Percentiles rank a stretch among this genome's conserved stretches.
Evolutionary conservation across 2,329 filamentous ascomycete species (phyloP).

Genomic region (Podosphaera xanthii): DNA sequence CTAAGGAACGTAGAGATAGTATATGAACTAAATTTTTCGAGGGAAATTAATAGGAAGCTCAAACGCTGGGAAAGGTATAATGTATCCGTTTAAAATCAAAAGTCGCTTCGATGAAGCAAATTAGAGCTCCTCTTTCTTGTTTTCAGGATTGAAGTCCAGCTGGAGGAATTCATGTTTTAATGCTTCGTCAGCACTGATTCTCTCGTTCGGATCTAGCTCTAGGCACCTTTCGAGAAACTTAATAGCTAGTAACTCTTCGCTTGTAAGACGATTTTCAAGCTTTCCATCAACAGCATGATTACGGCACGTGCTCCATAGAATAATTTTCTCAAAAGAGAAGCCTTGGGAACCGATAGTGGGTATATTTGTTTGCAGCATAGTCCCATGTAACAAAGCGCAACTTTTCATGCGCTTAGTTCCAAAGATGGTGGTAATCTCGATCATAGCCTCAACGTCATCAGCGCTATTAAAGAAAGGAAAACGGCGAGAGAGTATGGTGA

Average conservation of each 20-base stretch:
- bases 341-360: conserved; percentile 72
- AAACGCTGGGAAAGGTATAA: background rate
- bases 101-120: background rate
- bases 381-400: conserved; percentile 65
- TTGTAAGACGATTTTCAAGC: conserved; percentile 26
- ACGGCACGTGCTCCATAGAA: conserved; percentile 80
- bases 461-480: conserved; percentile 98
- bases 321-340: conserved; percentile 77
- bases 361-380: conserved; percentile 79
- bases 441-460: conserved; percentile 94
- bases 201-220: conserved; percentile 49
- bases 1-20: background rate
- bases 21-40: background rate
- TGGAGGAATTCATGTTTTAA: conserved; percentile 46
- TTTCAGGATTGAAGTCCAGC: background rate
- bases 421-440: conserved; percentile 92
- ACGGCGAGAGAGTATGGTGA: conserved; percentile 78
- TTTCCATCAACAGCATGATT: conserved; percentile 33
- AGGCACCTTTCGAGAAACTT: conserved; percentile 50
- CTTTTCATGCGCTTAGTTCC: conserved; percentile 65
- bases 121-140: background rate
- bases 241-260: conserved; percentile 50
- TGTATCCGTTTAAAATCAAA: background rate
- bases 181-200: conserved; percentile 56
- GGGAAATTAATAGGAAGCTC: background rate